Evolutionary conservation across 495 filamentous ascomycete species (phyloP).

Genomic region (Amphirosellinia nigrospora): DNA sequence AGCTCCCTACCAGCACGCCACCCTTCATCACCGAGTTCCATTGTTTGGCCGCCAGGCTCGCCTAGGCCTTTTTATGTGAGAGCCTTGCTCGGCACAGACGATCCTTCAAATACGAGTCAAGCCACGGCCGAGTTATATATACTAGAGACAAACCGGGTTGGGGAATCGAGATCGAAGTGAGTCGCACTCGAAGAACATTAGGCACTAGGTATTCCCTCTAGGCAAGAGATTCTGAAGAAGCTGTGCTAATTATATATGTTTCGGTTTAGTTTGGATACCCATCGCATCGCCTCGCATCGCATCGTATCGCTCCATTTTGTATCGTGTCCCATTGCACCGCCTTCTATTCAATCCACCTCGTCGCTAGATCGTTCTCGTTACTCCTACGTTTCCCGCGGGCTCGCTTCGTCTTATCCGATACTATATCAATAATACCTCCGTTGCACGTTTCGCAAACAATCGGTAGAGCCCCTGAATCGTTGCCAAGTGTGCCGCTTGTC

Average conservation of each 20-base stretch:
- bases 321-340: conserved; percentile 6
- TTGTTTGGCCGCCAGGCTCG: background rate
- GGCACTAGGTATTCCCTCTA: background rate
- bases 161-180: background rate
- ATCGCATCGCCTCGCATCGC: conserved; percentile 2
- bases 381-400: background rate
- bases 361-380: background rate
- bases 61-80: background rate
- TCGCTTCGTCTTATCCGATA: conserved; percentile 5
- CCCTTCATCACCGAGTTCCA: background rate
- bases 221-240: background rate
- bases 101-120: conserved; percentile 1
- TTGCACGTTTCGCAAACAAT: background rate
- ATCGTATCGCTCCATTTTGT: background rate
- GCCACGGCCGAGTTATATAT: background rate
- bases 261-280: conserved; percentile 21
- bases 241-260: conserved; percentile 23
- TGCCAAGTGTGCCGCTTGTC: background rate
- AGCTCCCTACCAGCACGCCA: conserved; percentile 23
- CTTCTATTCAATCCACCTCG: background rate
- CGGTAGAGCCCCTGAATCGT: conserved; percentile 5
- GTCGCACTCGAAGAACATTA: background rate
- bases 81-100: background rate
- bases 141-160: background rate
- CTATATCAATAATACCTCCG: background rate